These are phyloP conservation scores for carrot (Daucus carota) DNA, from an alignment of 129 eudicot species.

Conservation along the genomic window DNA sequence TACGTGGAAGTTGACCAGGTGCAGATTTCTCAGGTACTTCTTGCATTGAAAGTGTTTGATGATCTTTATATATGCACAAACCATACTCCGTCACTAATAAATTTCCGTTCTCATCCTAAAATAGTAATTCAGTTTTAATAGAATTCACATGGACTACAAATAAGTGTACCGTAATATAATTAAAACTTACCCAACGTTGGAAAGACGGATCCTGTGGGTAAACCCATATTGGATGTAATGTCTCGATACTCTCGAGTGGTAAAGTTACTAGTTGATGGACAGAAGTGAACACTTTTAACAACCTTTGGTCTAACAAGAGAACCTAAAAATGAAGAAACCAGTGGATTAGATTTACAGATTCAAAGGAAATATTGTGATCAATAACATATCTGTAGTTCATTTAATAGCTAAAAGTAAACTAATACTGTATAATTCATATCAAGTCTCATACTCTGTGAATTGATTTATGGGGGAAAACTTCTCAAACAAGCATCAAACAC, in stretches of 20 bases:
- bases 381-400: too few species aligned
- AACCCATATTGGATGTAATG: constrained; percentile 83
- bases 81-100: constrained; percentile 90
- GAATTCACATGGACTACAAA: not conserved
- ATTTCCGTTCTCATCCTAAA: constrained; percentile 90
- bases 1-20: constrained; percentile 97
- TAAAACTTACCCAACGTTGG: constrained; percentile 98
- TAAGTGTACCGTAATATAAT: not conserved
- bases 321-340: constrained; percentile 31
- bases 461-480: too few species aligned
- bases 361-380: too few species aligned
- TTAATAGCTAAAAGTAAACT: too few species aligned
- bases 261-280: constrained; percentile 68
- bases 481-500: too few species aligned
- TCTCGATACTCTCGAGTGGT: constrained; percentile 90
- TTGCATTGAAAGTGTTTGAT: constrained; percentile 96
- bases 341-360: not conserved
- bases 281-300: constrained; percentile 97
- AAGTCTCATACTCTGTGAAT: too few species aligned
- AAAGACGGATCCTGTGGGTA: constrained; percentile 97
- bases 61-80: constrained; percentile 85
- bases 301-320: constrained; percentile 99
- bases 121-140: constrained; percentile 18
- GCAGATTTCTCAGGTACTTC: constrained; percentile 98
- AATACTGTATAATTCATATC: too few species aligned